Evolutionary conservation across 2,329 filamentous ascomycete genomes (phyloP).

Genomic region (Fusarium penzigii): DNA sequence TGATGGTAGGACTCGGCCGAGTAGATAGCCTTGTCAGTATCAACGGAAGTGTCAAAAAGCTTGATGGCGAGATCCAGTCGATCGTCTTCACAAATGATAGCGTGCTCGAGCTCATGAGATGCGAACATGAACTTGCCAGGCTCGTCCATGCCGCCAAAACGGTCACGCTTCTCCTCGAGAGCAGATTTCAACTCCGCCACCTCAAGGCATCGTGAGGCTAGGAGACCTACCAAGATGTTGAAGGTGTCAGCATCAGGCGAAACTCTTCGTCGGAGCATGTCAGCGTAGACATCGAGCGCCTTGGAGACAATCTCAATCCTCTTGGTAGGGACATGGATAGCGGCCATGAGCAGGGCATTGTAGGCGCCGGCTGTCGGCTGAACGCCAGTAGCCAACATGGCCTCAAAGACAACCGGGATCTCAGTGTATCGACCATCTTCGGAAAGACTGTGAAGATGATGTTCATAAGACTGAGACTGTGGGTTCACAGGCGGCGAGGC

Average conservation of each 20-base stretch:
- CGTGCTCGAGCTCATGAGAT: slow-evolving; percentile 84
- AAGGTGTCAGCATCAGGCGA: slow-evolving; percentile 83
- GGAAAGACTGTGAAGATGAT: slow-evolving; percentile 75
- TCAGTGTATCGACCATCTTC: slow-evolving; percentile 75
- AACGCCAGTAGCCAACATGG: slow-evolving; percentile 80
- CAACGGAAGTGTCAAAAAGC: slow-evolving; percentile 76
- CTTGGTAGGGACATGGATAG: slow-evolving; percentile 77
- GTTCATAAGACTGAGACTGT: slow-evolving; percentile 71
- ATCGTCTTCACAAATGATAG: slow-evolving; percentile 84
- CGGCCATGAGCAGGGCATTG: slow-evolving; percentile 83
- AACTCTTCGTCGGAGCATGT: slow-evolving; percentile 89
- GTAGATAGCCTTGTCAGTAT: slow-evolving; percentile 64
- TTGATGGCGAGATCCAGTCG: slow-evolving; percentile 82
- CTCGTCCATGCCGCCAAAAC: slow-evolving; percentile 84
- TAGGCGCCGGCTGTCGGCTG: slow-evolving; percentile 84
- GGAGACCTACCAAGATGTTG: slow-evolving; percentile 78
- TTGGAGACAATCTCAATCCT: slow-evolving; percentile 86
- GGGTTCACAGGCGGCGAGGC: slow-evolving; percentile 62
- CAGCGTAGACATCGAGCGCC: slow-evolving; percentile 90
- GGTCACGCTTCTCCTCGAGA: slow-evolving; percentile 78
- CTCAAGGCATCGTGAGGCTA: slow-evolving; percentile 80
- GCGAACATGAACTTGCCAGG: slow-evolving; percentile 84
- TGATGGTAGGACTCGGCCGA: slow-evolving; percentile 82
- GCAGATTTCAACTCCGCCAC: slow-evolving; percentile 70
- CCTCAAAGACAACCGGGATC: slow-evolving; percentile 88